phyloP scores from a whole-genome alignment of 73 alveolate genomes.

The Paramecium caudatum region DNA sequence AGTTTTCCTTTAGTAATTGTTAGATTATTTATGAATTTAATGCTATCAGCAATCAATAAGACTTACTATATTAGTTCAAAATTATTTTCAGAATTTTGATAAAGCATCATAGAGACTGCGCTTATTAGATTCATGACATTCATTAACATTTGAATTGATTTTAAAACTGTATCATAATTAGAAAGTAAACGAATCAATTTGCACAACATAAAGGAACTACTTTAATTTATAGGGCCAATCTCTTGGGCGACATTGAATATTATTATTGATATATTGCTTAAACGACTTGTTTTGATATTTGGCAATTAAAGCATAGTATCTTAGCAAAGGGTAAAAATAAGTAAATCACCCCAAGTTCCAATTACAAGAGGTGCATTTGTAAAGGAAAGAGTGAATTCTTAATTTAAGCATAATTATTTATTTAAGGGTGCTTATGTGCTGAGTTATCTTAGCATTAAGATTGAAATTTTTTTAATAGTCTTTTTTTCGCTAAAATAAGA shows the following conservation, averaged over 20 bases:
- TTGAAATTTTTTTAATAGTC: neutral
- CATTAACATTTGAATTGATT: neutral
- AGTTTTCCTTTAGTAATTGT: neutral
- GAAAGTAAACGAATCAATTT: neutral
- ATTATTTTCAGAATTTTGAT: neutral
- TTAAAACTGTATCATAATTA: neutral
- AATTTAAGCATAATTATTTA: neutral
- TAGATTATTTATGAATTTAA: neutral
- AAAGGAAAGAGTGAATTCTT: constrained; percentile 11
- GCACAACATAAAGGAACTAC: neutral
- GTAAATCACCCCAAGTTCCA: constrained; percentile 58
- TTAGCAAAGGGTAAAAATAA: neutral
- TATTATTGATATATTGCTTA: neutral
- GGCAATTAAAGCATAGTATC: neutral
- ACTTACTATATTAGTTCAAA: neutral
- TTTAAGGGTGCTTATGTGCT: neutral
- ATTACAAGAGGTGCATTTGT: neutral
- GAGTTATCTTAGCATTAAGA: neutral
- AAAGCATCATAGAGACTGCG: neutral
- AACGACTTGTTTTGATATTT: neutral
- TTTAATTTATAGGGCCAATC: neutral
- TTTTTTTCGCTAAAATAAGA: neutral
- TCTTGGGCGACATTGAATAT: neutral
- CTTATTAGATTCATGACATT: neutral
- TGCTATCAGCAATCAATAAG: neutral